Conservation (phyloP, 495 filamentous ascomycete species). For the Tuber magnatum region DNA sequence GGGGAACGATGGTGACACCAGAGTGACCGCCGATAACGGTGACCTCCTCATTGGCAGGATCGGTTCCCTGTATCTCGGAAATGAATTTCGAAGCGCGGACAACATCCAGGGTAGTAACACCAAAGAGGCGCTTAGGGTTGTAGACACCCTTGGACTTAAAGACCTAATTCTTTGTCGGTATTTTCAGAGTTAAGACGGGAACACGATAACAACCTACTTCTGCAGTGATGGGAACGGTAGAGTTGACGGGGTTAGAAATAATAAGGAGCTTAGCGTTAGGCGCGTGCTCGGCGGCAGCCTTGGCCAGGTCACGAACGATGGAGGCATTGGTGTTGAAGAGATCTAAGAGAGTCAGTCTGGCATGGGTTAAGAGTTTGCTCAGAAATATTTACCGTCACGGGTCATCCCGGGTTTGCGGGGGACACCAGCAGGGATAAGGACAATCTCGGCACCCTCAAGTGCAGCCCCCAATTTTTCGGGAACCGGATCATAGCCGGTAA, state of each 20-base stretch:
- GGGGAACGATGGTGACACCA: conserved; percentile 93
- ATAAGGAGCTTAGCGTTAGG: conserved; percentile 93
- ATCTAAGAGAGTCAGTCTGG: conserved; percentile 48
- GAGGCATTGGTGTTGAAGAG: conserved; percentile 99
- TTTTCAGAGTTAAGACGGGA: background rate
- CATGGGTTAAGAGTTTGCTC: background rate
- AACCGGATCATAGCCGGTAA: conserved; percentile 78
- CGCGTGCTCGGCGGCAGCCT: conserved; percentile 79
- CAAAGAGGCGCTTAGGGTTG: conserved; percentile 97
- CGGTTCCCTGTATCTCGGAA: conserved; percentile 78
- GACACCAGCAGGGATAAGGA: conserved; percentile 96
- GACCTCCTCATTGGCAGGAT: conserved; percentile 87
- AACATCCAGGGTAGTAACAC: conserved; percentile 97
- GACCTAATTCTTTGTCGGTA: conserved; percentile 44
- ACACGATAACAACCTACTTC: conserved; percentile 48
- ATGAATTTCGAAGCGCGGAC: conserved; percentile 97
- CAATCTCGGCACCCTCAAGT: conserved; percentile 80
- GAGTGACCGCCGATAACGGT: conserved; percentile 95
- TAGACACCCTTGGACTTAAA: conserved; percentile 91
- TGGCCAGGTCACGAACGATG: conserved; percentile 96
- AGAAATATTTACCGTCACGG: conserved; percentile 62
- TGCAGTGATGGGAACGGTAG: conserved; percentile 91
- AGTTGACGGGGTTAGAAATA: conserved; percentile 99
- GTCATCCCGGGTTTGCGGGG: conserved; percentile 99
- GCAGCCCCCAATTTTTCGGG: conserved; percentile 64